A percentile compares a stretch with the other conserved stretches of the same genome.
These are phyloP conservation scores for Leishmania amazonensis DNA, from an alignment of 208 protist species.

Conservation along the genomic window DNA sequence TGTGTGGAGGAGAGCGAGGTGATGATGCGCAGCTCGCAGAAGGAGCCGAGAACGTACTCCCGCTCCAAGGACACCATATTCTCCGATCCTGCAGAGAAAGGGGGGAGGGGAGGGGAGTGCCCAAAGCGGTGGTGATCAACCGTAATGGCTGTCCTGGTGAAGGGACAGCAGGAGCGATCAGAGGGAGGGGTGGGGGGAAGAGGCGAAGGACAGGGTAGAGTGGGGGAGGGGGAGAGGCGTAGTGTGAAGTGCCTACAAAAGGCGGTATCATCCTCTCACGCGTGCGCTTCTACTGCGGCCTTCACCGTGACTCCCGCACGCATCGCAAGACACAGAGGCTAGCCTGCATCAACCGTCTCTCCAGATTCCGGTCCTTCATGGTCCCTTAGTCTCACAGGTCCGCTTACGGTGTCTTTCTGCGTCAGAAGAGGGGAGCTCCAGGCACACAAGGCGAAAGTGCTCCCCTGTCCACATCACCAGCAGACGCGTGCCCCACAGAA, in stretches of 20 bases:
- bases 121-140: neutral
- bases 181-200: neutral
- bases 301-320: neutral
- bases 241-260: neutral
- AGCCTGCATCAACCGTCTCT: neutral
- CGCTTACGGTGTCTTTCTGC: neutral
- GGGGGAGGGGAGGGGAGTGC: neutral
- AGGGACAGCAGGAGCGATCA: neutral
- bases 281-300: neutral
- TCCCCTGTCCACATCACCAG: neutral
- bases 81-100: neutral
- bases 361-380: neutral
- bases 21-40: conserved; percentile 57
- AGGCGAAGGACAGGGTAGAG: neutral
- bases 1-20: conserved; percentile 25
- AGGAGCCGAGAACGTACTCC: conserved; percentile 47
- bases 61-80: conserved; percentile 35
- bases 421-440: neutral
- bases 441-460: neutral
- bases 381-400: neutral
- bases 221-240: neutral
- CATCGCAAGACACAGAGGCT: neutral
- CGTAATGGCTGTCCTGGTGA: neutral
- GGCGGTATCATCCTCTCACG: neutral
- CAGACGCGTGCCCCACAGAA: neutral